Evolutionary conservation across 345 rosid genomes (phyloP), one percentile per base, ranked within the genome.

Genomic region (Salix arbutifolia): DNA sequence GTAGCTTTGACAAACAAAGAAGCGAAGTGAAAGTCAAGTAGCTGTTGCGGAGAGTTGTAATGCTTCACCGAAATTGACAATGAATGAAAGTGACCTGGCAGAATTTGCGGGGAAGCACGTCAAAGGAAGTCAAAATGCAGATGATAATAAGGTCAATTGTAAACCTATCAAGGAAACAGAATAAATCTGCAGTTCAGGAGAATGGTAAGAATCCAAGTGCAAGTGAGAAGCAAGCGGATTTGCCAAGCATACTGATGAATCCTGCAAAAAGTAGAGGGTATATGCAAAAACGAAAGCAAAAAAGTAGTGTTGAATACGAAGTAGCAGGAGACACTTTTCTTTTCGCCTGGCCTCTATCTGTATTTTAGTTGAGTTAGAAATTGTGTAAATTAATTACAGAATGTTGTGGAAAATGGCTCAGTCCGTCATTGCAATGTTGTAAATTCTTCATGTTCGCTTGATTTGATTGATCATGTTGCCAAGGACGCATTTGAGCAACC

Each of bases 111-210:
- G 48, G 35, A 80, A 84, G 69, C 73, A 26, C 48, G 73, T 30
- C 69, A 74, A 82, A 69, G 83, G 69, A 40, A 86, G 79, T 78
- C 74, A 73, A 70, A 77, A 77, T 42, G 79, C 37, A 31, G 69
- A 78, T 73, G 77, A 74, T 69, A 53, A 60, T 35, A 66, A 73
- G 40, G 58, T 74, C 58, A 16, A 28, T 65, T 80, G 52, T 70
- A 42, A 71, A 23, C 73, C 81, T 53, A 58, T 61, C 56, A 53
- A 69, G 56, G 78, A 67, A 52, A 64, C 48, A 76, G 66, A 72
- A 25, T 62, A 79, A 44, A 61, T 73, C 83, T 67, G 74, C 80
- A n/a, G 78, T 68, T 30, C 75, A 79, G 60, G 84, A 75, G 48
- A 76, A 67, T 76, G 67, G 60, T 44, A 70, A 64, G 23, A 23